A percentile compares a stretch with the other conserved stretches of the same genome.
These are phyloP conservation scores for Dactylellina haptotyla DNA, from an alignment of 2,329 filamentous ascomycete species.

Conservation along the genomic window DNA sequence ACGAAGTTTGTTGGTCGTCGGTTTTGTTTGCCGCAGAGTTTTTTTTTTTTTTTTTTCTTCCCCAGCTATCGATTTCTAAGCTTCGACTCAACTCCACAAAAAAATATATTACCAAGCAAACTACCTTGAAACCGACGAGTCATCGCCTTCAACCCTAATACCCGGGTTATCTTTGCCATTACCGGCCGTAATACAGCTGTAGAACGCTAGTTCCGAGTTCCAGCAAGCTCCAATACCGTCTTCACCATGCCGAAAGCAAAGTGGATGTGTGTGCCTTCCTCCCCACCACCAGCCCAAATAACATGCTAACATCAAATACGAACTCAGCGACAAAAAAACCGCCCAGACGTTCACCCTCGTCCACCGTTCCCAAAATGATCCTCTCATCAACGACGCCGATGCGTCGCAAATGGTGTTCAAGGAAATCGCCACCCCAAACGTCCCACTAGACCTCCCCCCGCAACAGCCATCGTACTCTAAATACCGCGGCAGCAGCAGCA, in stretches of 20 bases:
- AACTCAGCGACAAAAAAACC: slow-evolving; percentile 80
- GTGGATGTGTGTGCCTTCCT: slow-evolving; percentile 72
- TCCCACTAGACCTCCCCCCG: slow-evolving; percentile 57
- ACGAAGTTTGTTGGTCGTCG: slow-evolving; percentile 3
- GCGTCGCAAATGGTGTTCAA: slow-evolving; percentile 92
- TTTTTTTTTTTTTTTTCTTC: slow-evolving; percentile 53
- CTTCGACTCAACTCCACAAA: slow-evolving; percentile 35
- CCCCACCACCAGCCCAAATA: background rate
- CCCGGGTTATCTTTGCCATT: background rate
- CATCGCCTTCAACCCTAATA: slow-evolving; percentile 14
- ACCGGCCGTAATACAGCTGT: background rate
- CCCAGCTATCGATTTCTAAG: slow-evolving; percentile 48
- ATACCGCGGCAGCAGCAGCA: slow-evolving; percentile 2
- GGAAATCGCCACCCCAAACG: slow-evolving; percentile 65
- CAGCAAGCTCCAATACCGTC: slow-evolving; percentile 38
- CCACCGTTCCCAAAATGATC: slow-evolving; percentile 96
- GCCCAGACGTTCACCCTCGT: slow-evolving; percentile 94
- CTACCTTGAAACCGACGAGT: background rate
- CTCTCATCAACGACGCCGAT: slow-evolving; percentile 89
- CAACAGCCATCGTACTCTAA: slow-evolving; percentile 1
- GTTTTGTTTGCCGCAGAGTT: slow-evolving; percentile 37
- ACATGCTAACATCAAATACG: slow-evolving; percentile 13
- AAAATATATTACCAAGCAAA: slow-evolving; percentile 32
- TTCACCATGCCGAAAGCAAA: slow-evolving; percentile 77
- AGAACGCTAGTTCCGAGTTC: slow-evolving; percentile 19